Conservation (phyloP, 2,329 filamentous ascomycete species). For the Catunica adiposa region DNA sequence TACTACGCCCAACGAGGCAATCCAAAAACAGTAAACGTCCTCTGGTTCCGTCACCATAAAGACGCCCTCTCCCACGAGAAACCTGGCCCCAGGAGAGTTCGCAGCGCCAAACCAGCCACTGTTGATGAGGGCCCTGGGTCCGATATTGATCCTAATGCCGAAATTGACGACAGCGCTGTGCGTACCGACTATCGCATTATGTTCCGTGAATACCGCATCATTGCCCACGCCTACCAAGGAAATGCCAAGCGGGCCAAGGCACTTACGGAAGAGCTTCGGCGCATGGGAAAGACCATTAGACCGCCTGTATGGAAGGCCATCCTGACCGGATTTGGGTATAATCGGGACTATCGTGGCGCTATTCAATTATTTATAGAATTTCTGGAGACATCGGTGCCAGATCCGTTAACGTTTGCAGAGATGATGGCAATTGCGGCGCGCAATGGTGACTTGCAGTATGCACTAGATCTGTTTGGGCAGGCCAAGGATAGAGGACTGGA, state of each 20-base stretch:
- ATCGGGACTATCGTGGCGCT: conserved; percentile 49
- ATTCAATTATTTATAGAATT: conserved; percentile 48
- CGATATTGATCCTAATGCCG: not conserved
- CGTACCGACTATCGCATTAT: not conserved
- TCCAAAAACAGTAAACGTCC: conserved; percentile 8
- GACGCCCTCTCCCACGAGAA: not conserved
- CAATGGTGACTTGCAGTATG: conserved; percentile 56
- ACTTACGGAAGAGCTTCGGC: conserved; percentile 10
- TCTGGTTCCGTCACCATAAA: conserved; percentile 9
- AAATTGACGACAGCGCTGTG: not conserved
- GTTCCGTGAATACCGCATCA: conserved; percentile 8
- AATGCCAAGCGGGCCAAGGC: conserved; percentile 9
- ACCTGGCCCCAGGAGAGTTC: not conserved
- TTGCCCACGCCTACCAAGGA: conserved; percentile 9
- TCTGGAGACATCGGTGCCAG: conserved; percentile 32
- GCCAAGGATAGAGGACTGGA: conserved; percentile 37
- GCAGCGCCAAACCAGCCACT: not conserved
- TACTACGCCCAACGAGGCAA: conserved; percentile 10
- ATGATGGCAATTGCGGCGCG: conserved; percentile 56
- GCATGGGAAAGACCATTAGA: conserved; percentile 28
- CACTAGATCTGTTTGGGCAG: conserved; percentile 46
- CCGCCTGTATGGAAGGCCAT: conserved; percentile 58
- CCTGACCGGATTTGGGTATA: conserved; percentile 51
- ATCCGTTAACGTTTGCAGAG: conserved; percentile 50
- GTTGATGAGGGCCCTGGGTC: not conserved